Evolutionary conservation across 1,284 basidiomycete genomes (phyloP).

Genomic region (Trametes pubescens): DNA sequence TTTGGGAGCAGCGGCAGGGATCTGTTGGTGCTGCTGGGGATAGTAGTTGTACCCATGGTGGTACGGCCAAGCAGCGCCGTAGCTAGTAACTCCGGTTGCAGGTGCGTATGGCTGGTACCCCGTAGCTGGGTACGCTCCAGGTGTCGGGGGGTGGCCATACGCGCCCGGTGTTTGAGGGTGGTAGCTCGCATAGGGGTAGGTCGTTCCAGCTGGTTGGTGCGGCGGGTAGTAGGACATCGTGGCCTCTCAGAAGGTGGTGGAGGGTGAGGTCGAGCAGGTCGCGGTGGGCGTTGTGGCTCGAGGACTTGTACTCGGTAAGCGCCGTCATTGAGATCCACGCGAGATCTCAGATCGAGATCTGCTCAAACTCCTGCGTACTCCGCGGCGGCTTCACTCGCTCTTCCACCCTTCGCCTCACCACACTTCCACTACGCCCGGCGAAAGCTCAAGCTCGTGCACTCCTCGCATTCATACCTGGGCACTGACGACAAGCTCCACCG

Average conservation of each 20-base stretch:
- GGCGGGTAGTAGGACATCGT: constrained; percentile 43
- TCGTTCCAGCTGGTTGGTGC: constrained; percentile 32
- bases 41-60: constrained; percentile 41
- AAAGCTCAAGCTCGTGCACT: too few relatives aligned
- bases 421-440: too few relatives aligned
- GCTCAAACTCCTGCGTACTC: neutral
- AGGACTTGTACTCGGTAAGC: constrained; percentile 7
- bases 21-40: constrained; percentile 35
- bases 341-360: constrained; percentile 26
- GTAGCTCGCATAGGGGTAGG: constrained; percentile 40
- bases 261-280: neutral
- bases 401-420: neutral
- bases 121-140: constrained; percentile 41
- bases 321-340: constrained; percentile 2
- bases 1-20: constrained; percentile 28
- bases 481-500: neutral
- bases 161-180: constrained; percentile 33
- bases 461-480: neutral
- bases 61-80: constrained; percentile 44
- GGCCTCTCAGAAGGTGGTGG: neutral
- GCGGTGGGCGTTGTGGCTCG: constrained; percentile 1
- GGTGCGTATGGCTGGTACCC: constrained; percentile 43
- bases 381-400: neutral
- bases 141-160: constrained; percentile 35
- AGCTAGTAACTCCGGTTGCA: constrained; percentile 42